Percentiles rank a stretch among this genome's conserved stretches.
Evolutionary conservation across 805 yeast species (phyloP).

Genomic region (Saturnispora zaruensis): DNA sequence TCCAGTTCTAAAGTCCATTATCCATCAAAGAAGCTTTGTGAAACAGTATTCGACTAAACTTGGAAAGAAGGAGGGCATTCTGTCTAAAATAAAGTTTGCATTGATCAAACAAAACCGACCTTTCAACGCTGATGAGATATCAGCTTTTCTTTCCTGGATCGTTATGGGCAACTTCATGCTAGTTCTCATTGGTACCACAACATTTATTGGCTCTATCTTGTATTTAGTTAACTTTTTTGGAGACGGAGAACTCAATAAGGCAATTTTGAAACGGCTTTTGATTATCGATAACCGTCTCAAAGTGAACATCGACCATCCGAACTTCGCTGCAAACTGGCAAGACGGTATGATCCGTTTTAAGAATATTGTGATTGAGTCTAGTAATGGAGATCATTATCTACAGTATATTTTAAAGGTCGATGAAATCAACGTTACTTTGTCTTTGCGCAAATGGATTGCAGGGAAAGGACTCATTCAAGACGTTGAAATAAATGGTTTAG

Average conservation of each 20-base stretch:
- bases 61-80: background rate
- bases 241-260: constrained; percentile 22
- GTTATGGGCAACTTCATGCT: constrained; percentile 49
- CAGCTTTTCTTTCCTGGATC: constrained; percentile 49
- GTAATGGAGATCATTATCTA: constrained; percentile 12
- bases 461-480: constrained; percentile 46
- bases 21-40: background rate
- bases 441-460: constrained; percentile 47
- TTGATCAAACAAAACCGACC: constrained; percentile 40
- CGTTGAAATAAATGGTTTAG: constrained; percentile 40
- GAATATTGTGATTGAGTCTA: constrained; percentile 28
- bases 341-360: constrained; percentile 43
- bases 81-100: constrained; percentile 33
- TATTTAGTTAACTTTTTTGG: constrained; percentile 34
- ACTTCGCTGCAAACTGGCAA: constrained; percentile 37
- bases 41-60: background rate
- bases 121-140: constrained; percentile 41
- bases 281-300: constrained; percentile 27
- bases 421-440: constrained; percentile 36
- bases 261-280: constrained; percentile 23
- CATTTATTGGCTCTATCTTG: constrained; percentile 41
- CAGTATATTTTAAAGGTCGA: constrained; percentile 33
- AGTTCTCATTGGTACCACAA: constrained; percentile 50
- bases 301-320: constrained; percentile 22
- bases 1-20: background rate